Evolutionary conservation across 768 basidiomycete genomes (phyloP).

Genomic region (Trametes cinnabarina): DNA sequence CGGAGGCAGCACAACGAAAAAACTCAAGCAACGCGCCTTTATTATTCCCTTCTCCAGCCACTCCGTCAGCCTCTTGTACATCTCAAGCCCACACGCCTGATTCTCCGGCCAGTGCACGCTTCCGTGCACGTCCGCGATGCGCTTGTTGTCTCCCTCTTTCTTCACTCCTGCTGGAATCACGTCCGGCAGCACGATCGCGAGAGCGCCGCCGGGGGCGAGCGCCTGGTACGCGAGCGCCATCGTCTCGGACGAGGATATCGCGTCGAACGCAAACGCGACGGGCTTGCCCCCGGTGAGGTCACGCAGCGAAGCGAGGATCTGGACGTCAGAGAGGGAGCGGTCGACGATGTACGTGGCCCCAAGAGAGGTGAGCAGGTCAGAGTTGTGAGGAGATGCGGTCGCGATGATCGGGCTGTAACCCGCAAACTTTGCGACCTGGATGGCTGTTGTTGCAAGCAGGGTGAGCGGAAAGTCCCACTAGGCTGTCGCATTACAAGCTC

Average conservation of each 20-base stretch:
- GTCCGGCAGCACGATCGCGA: slow-evolving; percentile 15
- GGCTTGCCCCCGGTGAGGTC: slow-evolving; percentile 19
- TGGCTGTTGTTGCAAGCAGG: slow-evolving; percentile 11
- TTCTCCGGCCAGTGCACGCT: slow-evolving; percentile 15
- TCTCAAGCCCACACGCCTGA: slow-evolving; percentile 12
- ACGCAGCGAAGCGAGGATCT: slow-evolving; percentile 6
- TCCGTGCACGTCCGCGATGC: slow-evolving; percentile 16
- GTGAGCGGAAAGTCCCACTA: background rate
- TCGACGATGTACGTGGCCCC: slow-evolving; percentile 29
- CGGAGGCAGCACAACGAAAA: too few species aligned
- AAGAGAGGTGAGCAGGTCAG: slow-evolving; percentile 12
- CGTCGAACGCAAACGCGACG: slow-evolving; percentile 25
- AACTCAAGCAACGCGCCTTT: slow-evolving; percentile 21
- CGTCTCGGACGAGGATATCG: slow-evolving; percentile 20
- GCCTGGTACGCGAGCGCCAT: slow-evolving; percentile 21
- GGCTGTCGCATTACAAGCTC: slow-evolving; percentile 8
- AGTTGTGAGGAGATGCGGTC: slow-evolving; percentile 27
- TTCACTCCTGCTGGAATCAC: slow-evolving; percentile 13
- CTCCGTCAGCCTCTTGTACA: slow-evolving; percentile 22
- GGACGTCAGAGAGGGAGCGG: slow-evolving; percentile 14
- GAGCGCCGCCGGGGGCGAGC: slow-evolving; percentile 26
- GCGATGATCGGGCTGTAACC: slow-evolving; percentile 1
- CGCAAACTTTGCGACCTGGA: slow-evolving; percentile 25
- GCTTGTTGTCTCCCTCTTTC: slow-evolving; percentile 13
- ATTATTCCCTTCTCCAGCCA: slow-evolving; percentile 24